These are phyloP conservation scores for Scleroderma citrinum DNA, from an alignment of 768 basidiomycete species.

Conservation along the genomic window DNA sequence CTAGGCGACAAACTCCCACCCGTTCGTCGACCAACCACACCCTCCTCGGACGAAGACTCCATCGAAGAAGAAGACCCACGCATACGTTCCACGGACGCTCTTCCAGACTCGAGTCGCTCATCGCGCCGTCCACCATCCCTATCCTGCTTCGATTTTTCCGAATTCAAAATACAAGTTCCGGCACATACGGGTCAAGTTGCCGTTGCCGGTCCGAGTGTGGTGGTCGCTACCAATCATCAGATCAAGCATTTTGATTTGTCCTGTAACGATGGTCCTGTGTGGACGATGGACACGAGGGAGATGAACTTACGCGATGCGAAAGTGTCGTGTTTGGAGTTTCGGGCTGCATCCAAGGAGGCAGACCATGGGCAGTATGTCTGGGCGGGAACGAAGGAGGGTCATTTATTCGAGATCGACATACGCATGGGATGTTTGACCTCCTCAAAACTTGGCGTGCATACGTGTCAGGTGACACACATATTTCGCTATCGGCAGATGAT, in stretches of 20 bases:
- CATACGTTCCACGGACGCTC: constrained; percentile 40
- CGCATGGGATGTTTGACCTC: constrained; percentile 51
- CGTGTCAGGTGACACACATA: constrained; percentile 62
- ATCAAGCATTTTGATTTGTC: constrained; percentile 60
- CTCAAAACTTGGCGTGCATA: constrained; percentile 56
- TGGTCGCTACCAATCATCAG: constrained; percentile 53
- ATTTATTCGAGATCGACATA: constrained; percentile 78
- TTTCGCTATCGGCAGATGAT: constrained; percentile 67
- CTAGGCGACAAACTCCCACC: constrained; percentile 67
- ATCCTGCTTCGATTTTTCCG: constrained; percentile 28
- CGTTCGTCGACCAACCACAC: constrained; percentile 40
- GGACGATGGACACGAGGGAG: constrained; percentile 56
- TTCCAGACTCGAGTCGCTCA: constrained; percentile 66
- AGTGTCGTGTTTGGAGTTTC: constrained; percentile 75
- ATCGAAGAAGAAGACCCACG: constrained; percentile 55
- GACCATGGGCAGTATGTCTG: constrained; percentile 66
- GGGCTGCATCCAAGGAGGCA: constrained; percentile 38
- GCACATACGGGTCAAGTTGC: constrained; percentile 50
- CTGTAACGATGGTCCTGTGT: constrained; percentile 38
- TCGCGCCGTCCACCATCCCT: constrained; percentile 47
- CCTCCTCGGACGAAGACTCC: constrained; percentile 47
- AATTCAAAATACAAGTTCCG: constrained; percentile 48
- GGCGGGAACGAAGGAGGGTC: constrained; percentile 89
- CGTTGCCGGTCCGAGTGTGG: constrained; percentile 51
- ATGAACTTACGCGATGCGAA: constrained; percentile 61